Conservation (phyloP, 2,329 filamentous ascomycete genomes). For the Myriangium duriaei region DNA sequence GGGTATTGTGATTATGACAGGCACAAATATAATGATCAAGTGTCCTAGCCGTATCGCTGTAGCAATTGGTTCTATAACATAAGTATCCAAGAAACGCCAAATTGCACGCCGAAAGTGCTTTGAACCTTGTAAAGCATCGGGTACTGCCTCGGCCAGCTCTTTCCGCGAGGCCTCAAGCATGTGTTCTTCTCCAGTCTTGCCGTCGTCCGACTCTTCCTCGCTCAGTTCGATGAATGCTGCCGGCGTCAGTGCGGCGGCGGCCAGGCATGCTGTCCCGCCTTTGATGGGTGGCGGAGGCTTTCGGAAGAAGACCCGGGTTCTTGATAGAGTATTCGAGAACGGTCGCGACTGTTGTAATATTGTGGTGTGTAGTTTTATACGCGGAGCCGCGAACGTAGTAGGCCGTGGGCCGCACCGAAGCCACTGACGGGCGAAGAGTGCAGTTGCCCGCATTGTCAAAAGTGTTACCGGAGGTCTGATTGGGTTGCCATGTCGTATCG, state of each 20-base stretch:
- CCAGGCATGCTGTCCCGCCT: constrained; percentile 23
- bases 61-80: constrained; percentile 69
- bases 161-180: constrained; percentile 75
- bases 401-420: constrained; percentile 28
- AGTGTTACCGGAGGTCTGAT: constrained; percentile 4
- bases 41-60: constrained; percentile 83
- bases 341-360: background rate
- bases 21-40: constrained; percentile 77
- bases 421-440: constrained; percentile 38
- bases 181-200: constrained; percentile 63
- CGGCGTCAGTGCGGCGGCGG: constrained; percentile 37
- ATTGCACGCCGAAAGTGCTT: constrained; percentile 46
- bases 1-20: constrained; percentile 70
- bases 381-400: constrained; percentile 8
- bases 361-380: constrained; percentile 10
- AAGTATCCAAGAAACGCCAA: constrained; percentile 56
- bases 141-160: constrained; percentile 61
- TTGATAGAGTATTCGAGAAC: background rate
- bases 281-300: constrained; percentile 23
- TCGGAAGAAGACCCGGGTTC: constrained; percentile 15
- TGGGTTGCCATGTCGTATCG: background rate
- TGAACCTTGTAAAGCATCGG: constrained; percentile 48
- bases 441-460: constrained; percentile 36
- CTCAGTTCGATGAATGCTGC: constrained; percentile 47
- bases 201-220: constrained; percentile 35